Base-by-base conservation (phyloP, 116 monocot species). In the Papilionanthe hybrid region DNA sequence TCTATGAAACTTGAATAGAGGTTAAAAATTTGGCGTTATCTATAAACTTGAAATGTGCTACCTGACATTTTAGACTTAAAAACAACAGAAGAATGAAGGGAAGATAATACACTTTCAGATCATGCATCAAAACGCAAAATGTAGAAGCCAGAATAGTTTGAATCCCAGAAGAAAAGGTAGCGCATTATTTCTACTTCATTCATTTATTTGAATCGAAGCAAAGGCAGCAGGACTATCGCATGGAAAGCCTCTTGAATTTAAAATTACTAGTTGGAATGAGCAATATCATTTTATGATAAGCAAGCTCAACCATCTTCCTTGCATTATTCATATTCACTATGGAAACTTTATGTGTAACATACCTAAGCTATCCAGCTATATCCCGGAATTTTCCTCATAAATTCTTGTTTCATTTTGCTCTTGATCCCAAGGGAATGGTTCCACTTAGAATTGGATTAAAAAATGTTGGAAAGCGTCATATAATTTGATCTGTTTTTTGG, bases 381-480 rank as follows among this genome's bases (percentile, higher is more conserved):
- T 41, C 84, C 84, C 23, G 84, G 76, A 45, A 48, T 44, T 84
- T 84, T 84, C 41, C 42, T 75, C 79, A 76, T 68, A 43, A 42
- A 12, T 11, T 60, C 79, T 32, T 67, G 10, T 43, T 78, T 50
- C 45, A 84, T 79, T 69, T 79, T 84, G 4, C 75, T 53, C 75
- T 75, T 79, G 69, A 84, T 23, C 84, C 68, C 75, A 83, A 48
- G 30, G 15, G 79, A 84, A 7, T 41, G 75, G 48, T 79, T 79
- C 84, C 84, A 84, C 84, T 76, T 48, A 25, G 76, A 75, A 68
- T 67, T 75, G 22, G 84, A 84, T 76, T 79, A 49, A 55, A 50
- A 79, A 23, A 84, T 20, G 42, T 84, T 79, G 42, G 79, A 84
- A 42, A 79, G 20, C 41, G 69, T 68, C 17, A 84, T 79, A 84